phyloP scores from a whole-genome alignment of 768 basidiomycete genomes.

The Agaricus blazei region DNA sequence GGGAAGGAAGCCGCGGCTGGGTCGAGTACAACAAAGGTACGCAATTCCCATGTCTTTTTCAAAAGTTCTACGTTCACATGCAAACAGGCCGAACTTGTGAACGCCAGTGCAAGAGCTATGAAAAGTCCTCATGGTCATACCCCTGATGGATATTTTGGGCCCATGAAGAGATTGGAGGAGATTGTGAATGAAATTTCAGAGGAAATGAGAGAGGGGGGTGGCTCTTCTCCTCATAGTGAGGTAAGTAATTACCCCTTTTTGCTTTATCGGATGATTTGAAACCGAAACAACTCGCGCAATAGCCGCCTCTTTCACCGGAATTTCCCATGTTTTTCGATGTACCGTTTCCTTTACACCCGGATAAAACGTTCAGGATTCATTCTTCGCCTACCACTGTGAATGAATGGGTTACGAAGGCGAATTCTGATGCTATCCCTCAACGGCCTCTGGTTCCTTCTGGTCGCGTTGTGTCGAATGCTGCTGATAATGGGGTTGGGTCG shows the following conservation, averaged over 20 bases:
- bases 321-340: not conserved
- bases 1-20: not conserved
- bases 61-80: not conserved
- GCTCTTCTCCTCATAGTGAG: too few relatives aligned
- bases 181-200: too few relatives aligned
- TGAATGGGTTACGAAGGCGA: not conserved
- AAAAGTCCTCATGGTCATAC: too few relatives aligned
- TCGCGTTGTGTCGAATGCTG: too few relatives aligned
- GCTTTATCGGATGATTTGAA: too few relatives aligned
- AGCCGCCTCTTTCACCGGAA: not conserved
- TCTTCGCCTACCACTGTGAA: not conserved
- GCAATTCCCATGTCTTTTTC: not conserved
- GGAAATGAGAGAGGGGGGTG: too few relatives aligned
- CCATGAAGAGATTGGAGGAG: too few relatives aligned
- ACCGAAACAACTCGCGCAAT: not conserved
- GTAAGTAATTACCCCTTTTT: too few relatives aligned
- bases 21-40: not conserved
- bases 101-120: not conserved
- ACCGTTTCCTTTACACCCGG: constrained; percentile 3
- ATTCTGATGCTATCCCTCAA: not conserved
- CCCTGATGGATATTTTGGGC: too few relatives aligned
- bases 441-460: not conserved
- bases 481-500: too few relatives aligned
- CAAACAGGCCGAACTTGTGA: not conserved
- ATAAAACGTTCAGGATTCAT: constrained; percentile 8